phyloP scores from a whole-genome alignment of 805 yeast genomes.

The Candida corydali region DNA sequence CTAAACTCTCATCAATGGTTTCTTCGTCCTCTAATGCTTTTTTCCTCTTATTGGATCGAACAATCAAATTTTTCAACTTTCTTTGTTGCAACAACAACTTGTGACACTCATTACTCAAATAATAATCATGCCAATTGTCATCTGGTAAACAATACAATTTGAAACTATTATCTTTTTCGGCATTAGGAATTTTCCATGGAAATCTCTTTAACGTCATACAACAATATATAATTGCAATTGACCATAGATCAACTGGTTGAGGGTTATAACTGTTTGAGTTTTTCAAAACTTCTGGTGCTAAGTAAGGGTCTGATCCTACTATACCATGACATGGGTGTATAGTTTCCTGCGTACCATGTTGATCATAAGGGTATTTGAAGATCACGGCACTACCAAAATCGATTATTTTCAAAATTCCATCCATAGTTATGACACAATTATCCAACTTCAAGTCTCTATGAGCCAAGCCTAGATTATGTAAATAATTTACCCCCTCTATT shows the following conservation, averaged over 20 bases:
- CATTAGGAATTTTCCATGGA: constrained; percentile 92
- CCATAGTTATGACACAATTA: constrained; percentile 79
- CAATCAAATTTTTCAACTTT: constrained; percentile 46
- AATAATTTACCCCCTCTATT: constrained; percentile 71
- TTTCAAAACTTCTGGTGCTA: constrained; percentile 87
- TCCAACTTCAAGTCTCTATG: constrained; percentile 91
- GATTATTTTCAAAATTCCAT: constrained; percentile 84
- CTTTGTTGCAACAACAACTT: constrained; percentile 58
- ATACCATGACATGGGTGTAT: constrained; percentile 79
- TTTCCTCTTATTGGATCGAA: constrained; percentile 39
- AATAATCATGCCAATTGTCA: constrained; percentile 74
- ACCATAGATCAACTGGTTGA: constrained; percentile 92
- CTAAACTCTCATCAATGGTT: constrained; percentile 12
- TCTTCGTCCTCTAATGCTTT: constrained; percentile 15
- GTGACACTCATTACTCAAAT: constrained; percentile 67
- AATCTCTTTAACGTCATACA: constrained; percentile 89
- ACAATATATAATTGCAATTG: constrained; percentile 83
- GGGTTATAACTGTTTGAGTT: constrained; percentile 67
- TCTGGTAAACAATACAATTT: constrained; percentile 78
- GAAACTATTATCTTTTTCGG: constrained; percentile 71
- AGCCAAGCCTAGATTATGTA: constrained; percentile 82
- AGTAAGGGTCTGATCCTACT: constrained; percentile 83
- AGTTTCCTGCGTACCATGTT: constrained; percentile 36
- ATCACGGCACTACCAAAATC: constrained; percentile 95
- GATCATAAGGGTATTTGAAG: constrained; percentile 77